Percentiles rank a stretch among this genome's conserved stretches.
Conservation (phyloP, 805 yeast species). For the Ogataea populi-albae region DNA sequence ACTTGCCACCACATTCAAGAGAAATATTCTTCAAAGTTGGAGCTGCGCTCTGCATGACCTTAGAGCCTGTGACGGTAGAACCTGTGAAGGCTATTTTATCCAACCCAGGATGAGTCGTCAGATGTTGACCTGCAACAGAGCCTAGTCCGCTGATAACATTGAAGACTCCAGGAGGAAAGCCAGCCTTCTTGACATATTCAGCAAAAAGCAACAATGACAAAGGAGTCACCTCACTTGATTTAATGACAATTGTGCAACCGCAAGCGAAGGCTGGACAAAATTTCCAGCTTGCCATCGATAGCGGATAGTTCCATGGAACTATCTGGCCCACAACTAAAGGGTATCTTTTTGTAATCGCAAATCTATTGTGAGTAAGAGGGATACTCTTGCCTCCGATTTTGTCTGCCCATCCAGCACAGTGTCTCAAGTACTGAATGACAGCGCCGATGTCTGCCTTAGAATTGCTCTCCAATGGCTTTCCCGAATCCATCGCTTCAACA, state of each 20-base stretch:
- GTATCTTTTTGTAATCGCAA: conserved; percentile 69
- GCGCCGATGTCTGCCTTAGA: conserved; percentile 49
- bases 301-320: conserved; percentile 73
- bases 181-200: conserved; percentile 55
- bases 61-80: conserved; percentile 63
- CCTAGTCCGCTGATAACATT: conserved; percentile 74
- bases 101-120: conserved; percentile 58
- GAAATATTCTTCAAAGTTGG: conserved; percentile 60
- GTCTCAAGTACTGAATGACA: conserved; percentile 44
- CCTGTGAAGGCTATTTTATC: conserved; percentile 66
- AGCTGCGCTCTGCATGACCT: conserved; percentile 61
- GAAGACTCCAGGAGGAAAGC: conserved; percentile 74
- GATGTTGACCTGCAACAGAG: conserved; percentile 61
- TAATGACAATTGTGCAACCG: conserved; percentile 70
- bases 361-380: conserved; percentile 39
- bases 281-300: conserved; percentile 76
- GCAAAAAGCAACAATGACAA: conserved; percentile 64
- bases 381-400: conserved; percentile 45
- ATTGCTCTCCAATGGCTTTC: conserved; percentile 48
- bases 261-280: conserved; percentile 80
- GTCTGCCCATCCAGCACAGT: conserved; percentile 65
- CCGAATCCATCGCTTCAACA: conserved; percentile 55
- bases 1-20: conserved; percentile 72
- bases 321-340: conserved; percentile 66
- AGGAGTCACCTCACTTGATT: conserved; percentile 76